A percentile compares a stretch with the other conserved stretches of the same genome.
phyloP scores from a whole-genome alignment of 306 rosid species.

The Lupinus albus region DNA sequence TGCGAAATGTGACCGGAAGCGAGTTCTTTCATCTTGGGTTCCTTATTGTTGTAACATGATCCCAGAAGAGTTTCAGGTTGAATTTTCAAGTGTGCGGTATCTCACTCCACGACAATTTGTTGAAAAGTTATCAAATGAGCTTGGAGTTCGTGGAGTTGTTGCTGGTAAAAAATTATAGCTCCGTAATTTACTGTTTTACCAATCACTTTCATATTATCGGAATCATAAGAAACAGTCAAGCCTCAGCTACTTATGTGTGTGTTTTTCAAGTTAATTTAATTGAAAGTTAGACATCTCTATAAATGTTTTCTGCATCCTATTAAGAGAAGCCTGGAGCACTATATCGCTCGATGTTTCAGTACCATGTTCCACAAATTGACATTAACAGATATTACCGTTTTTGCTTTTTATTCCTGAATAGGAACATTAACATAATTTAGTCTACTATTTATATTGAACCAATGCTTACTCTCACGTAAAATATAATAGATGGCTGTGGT shows the following conservation, averaged over 20 bases:
- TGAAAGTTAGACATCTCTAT: not conserved
- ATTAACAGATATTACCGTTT: conserved; percentile 6
- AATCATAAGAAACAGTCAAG: not conserved
- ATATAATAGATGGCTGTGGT: conserved; percentile 36
- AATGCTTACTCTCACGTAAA: conserved; percentile 13
- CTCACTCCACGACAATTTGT: conserved; percentile 85
- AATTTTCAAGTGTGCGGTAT: conserved; percentile 78
- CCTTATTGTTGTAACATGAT: conserved; percentile 62
- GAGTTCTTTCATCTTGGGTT: conserved; percentile 83
- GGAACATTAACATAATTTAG: conserved; percentile 20
- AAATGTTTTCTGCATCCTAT: not conserved
- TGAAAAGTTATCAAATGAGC: conserved; percentile 75
- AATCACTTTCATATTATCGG: not conserved
- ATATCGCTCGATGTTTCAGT: not conserved
- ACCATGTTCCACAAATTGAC: not conserved
- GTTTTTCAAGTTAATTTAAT: too few relatives aligned
- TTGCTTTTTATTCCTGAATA: not conserved
- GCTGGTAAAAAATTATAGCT: conserved; percentile 61
- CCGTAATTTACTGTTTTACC: conserved; percentile 5
- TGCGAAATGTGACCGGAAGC: conserved; percentile 81
- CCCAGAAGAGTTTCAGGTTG: conserved; percentile 74
- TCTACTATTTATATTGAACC: not conserved
- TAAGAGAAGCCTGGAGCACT: not conserved
- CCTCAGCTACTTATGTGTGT: not conserved
- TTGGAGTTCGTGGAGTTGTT: conserved; percentile 81